Percentiles rank a stretch among this genome's conserved stretches.
These are phyloP conservation scores for Tetracentron sinense DNA, from an alignment of 164 flowering plant species.

Conservation along the genomic window DNA sequence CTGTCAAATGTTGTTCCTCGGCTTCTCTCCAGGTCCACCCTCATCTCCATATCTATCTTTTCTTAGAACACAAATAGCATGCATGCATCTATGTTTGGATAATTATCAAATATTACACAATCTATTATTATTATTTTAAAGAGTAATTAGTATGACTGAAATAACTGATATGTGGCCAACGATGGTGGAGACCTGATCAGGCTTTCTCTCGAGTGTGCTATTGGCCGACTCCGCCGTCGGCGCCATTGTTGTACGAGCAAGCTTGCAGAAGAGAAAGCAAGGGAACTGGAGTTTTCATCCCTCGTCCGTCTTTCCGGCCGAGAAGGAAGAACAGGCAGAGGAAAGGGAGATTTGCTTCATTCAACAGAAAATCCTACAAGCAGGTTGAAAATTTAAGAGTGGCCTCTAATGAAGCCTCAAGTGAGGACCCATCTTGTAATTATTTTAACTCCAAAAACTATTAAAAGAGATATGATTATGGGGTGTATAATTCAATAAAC, in stretches of 20 bases:
- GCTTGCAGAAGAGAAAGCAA: slow-evolving; percentile 49
- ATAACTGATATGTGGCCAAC: background rate
- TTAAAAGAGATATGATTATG: background rate
- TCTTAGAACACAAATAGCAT: background rate
- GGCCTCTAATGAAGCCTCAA: slow-evolving; percentile 20
- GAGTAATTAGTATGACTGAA: background rate
- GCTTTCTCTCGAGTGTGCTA: slow-evolving; percentile 32
- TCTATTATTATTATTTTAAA: too few species aligned
- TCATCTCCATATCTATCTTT: background rate
- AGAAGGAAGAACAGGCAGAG: slow-evolving; percentile 59
- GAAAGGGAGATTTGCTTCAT: slow-evolving; percentile 40
- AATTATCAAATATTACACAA: too few species aligned
- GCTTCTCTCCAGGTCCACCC: slow-evolving; percentile 52
- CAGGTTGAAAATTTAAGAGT: slow-evolving; percentile 28
- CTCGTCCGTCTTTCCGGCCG: slow-evolving; percentile 49
- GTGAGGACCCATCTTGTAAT: slow-evolving; percentile 16
- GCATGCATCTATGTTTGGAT: too few species aligned
- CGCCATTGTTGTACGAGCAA: slow-evolving; percentile 37
- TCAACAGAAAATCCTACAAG: slow-evolving; percentile 29
- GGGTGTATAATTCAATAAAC: slow-evolving; percentile 13
- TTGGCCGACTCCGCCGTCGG: slow-evolving; percentile 30
- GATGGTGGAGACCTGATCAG: slow-evolving; percentile 21
- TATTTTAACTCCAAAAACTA: slow-evolving; percentile 21
- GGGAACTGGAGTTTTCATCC: slow-evolving; percentile 94
- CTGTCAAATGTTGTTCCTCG: slow-evolving; percentile 34